These are phyloP conservation scores for Phytophthora tentaculata DNA, from an alignment of 352 stramenopile species.

Conservation along the genomic window DNA sequence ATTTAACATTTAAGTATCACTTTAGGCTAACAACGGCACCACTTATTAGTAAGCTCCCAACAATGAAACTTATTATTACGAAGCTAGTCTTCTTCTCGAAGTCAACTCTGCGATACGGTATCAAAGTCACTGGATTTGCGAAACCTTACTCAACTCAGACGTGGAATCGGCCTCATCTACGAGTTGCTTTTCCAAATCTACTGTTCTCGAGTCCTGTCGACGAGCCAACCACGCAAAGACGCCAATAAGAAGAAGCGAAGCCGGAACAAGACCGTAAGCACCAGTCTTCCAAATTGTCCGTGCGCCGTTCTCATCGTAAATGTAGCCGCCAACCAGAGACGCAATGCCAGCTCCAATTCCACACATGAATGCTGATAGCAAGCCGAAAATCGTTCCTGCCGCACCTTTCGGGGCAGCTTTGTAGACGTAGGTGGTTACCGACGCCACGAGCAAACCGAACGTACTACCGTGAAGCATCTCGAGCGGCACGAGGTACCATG, in stretches of 20 bases:
- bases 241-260: conserved; percentile 7
- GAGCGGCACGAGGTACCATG: conserved; percentile 61
- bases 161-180: conserved; percentile 3
- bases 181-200: conserved; percentile 27
- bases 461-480: conserved; percentile 67
- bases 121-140: background rate
- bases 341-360: conserved; percentile 54
- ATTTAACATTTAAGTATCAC: no score
- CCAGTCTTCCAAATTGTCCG: conserved; percentile 57
- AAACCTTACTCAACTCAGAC: background rate
- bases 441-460: conserved; percentile 50
- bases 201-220: background rate
- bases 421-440: conserved; percentile 48
- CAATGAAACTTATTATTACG: background rate
- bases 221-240: conserved; percentile 28
- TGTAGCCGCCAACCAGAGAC: conserved; percentile 55
- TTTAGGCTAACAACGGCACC: no score
- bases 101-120: background rate
- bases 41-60: no score
- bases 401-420: background rate
- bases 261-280: conserved; percentile 41
- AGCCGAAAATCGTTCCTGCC: conserved; percentile 51
- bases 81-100: background rate
- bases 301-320: conserved; percentile 59
- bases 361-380: conserved; percentile 61